phyloP scores from a whole-genome alignment of 73 alveolate species.

The Loxodes magnus region DNA sequence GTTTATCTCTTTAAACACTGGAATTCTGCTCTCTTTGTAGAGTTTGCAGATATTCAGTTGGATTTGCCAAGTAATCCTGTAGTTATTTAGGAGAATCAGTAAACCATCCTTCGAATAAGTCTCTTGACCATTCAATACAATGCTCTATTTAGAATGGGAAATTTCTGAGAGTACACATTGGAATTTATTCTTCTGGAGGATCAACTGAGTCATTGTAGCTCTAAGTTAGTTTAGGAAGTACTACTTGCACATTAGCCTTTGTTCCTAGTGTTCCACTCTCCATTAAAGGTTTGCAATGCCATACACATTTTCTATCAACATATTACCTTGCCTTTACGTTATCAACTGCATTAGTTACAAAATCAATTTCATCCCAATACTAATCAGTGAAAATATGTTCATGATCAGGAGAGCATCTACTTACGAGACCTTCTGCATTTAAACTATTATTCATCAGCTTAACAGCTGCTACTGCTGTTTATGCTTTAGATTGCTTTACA shows the following conservation, averaged over 20 bases:
- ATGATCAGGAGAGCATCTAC: conserved; percentile 72
- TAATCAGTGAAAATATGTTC: conserved; percentile 79
- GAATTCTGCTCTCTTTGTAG: conserved; percentile 41
- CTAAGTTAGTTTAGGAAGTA: conserved; percentile 77
- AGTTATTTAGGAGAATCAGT: conserved; percentile 54
- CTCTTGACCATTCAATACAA: conserved; percentile 95
- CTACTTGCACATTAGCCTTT: conserved; percentile 78
- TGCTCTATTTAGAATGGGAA: conserved; percentile 96
- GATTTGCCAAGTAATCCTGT: conserved; percentile 56
- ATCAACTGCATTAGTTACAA: conserved; percentile 90
- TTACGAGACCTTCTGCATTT: conserved; percentile 52
- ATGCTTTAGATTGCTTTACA: conserved; percentile 87
- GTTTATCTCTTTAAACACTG: conserved; percentile 59
- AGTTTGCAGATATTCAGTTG: conserved; percentile 36
- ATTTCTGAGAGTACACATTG: conserved; percentile 85
- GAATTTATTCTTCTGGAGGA: conserved; percentile 92
- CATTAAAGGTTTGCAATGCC: conserved; percentile 77
- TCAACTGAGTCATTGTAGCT: conserved; percentile 88
- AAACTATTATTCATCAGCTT: conserved; percentile 66
- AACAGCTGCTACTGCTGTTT: conserved; percentile 72
- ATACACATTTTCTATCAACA: conserved; percentile 87
- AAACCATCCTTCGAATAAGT: conserved; percentile 73
- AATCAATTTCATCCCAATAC: conserved; percentile 84
- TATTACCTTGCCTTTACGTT: conserved; percentile 84
- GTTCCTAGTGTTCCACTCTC: conserved; percentile 95